These are phyloP conservation scores for Ogataea saltuana DNA, from an alignment of 805 yeast species.

Conservation along the genomic window DNA sequence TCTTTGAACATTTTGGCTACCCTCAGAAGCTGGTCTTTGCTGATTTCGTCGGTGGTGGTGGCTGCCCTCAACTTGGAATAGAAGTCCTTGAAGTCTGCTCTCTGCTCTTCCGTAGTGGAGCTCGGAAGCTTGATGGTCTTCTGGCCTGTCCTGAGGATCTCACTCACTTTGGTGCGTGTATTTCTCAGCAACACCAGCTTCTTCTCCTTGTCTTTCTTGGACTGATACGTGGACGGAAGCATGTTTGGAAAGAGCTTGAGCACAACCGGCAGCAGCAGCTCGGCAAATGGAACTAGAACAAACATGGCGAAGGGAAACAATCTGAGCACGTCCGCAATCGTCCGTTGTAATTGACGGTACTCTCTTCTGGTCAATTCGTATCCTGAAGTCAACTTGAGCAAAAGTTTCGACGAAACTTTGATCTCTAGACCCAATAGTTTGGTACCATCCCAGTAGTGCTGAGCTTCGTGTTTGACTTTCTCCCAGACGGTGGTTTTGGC, in stretches of 20 bases:
- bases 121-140: constrained; percentile 70
- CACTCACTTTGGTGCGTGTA: constrained; percentile 62
- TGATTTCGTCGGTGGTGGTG: constrained; percentile 50
- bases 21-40: constrained; percentile 64
- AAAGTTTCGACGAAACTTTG: constrained; percentile 76
- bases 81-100: constrained; percentile 71
- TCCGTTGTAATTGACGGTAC: constrained; percentile 81
- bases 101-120: constrained; percentile 68
- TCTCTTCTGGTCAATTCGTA: constrained; percentile 92
- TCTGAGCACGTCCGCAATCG: constrained; percentile 79
- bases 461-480: constrained; percentile 81
- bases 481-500: constrained; percentile 71
- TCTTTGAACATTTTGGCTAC: constrained; percentile 93
- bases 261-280: constrained; percentile 83
- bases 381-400: constrained; percentile 80
- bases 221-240: constrained; percentile 89
- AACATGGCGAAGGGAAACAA: constrained; percentile 91
- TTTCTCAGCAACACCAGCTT: constrained; percentile 54
- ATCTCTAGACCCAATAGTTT: constrained; percentile 88
- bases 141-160: constrained; percentile 64
- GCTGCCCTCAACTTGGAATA: constrained; percentile 67
- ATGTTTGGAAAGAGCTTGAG: constrained; percentile 87
- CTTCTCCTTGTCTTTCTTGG: constrained; percentile 55
- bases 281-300: constrained; percentile 92
- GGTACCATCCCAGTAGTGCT: constrained; percentile 94